Base-by-base conservation (phyloP, 768 basidiomycete genomes). In the Gautieria morchelliformis region DNA sequence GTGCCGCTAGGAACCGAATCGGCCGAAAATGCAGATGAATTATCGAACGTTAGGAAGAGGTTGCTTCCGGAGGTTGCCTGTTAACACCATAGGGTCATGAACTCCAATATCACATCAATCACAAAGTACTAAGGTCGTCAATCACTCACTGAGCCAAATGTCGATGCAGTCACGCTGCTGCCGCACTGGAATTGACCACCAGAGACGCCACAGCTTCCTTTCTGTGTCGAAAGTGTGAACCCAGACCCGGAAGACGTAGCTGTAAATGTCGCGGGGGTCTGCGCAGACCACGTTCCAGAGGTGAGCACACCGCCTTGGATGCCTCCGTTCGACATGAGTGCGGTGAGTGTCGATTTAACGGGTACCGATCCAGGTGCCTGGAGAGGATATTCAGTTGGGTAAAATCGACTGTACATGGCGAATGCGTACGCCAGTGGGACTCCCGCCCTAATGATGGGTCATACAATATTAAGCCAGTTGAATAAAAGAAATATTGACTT, bases 211-310 rank as follows among this genome's bases (percentile, higher is more conserved):
- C 82, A 84, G 52, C 66, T 70, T 14, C 83, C 83, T 66, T 83
- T 83, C 11, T 78, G 80, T 22, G 80, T 80, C 24, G 72, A 72
- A 71, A 84, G 71, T 10, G 79, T 82, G 69, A 83, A 82, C 62
- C 76, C 74, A 8, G 72, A 71, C 22, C 72, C 62, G 17, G 73
- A 69, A 33, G 80, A 79, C 8, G 76, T 72, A 30, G 79, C 59
- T 1, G 77, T 77, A 63, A 75, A 78, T 2, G 81, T 82, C 12
- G 80, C 82, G 35, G 77, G 70, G 8, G 81, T 82, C 65, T 83
- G 82, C 10, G 77, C 78, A 8, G 79, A 81, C 80, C 80, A 83
- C 12, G 79, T 83, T 19, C 80, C 83, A 8, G 63, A 64, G 1
- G 78, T 74, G 41, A 84, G 72, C 22, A 84, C 74, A 14, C 80